Base-by-base conservation (phyloP, 2,329 filamentous ascomycete genomes). In the Cladophialophora chaetospira region DNA sequence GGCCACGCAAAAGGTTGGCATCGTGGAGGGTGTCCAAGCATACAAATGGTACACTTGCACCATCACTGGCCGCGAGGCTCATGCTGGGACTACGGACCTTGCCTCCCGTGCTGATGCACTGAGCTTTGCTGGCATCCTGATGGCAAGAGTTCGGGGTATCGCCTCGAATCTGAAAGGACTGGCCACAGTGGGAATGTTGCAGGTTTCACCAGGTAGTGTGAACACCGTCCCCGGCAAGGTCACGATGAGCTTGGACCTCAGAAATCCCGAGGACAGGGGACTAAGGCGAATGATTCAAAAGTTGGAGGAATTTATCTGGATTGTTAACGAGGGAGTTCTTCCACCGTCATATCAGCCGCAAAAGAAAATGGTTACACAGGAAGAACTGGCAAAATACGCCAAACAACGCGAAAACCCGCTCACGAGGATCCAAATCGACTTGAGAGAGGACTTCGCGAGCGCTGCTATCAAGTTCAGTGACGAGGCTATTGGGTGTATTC, bases 71-170 rank as follows among this genome's bases (percentile, higher is more conserved):
- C 76, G 82, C 63, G 88, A 90, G 63, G 83, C 83, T 4, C 88
- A 92, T 67, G 90, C 88, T 0, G 88, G 88, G 1, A 90, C 88
- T 0, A 92, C 88, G 0, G 84, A 85, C 26, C 83, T 89, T 45
- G 73, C 77, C 29, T 81, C 83, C 55, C 81, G 88, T 15, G 82
- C 83, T 4, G 88, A 91, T 68, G 84, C 88, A 1, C 74, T 91
- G 45, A 81, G 89, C 28, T 81, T 84, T 5, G 85, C 87, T 5
- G 80, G 82, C 0, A 83, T 83, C 53, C 80, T 91, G 75, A 89
- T 91, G 58, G 71, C 87, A 0, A 80, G 84, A 53, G 83, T 82
- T 1, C 82, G 88, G 67, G 79, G 81, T 46, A 77, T 87, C 2
- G 88, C 88, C 0, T 36, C 53, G 40, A 78, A 79, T 2, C 75